A percentile compares a stretch with the other conserved stretches of the same genome.
These are phyloP conservation scores for Sonneratia caseolaris DNA, from an alignment of 345 rosid species.

Conservation along the genomic window DNA sequence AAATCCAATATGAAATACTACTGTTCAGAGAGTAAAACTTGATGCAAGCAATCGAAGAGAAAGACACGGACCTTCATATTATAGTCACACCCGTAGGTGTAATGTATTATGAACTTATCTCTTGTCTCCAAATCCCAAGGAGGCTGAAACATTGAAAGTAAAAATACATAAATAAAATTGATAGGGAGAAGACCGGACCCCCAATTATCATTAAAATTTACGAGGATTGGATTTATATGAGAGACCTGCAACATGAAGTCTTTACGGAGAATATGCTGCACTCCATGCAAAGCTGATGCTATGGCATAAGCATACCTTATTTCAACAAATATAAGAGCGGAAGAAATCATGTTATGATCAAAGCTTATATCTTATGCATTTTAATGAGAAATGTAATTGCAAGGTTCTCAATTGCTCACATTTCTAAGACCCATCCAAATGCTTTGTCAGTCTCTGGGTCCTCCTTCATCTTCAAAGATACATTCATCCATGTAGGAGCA, in stretches of 20 bases:
- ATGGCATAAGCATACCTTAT: conserved; percentile 95
- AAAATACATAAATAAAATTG: conserved; percentile 8
- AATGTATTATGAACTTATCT: conserved; percentile 79
- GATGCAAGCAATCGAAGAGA: background rate
- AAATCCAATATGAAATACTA: background rate
- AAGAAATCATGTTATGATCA: background rate
- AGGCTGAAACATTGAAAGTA: conserved; percentile 44
- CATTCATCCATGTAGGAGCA: conserved; percentile 98
- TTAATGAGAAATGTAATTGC: background rate
- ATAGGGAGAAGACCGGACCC: background rate
- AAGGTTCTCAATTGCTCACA: conserved; percentile 39
- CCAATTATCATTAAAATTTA: background rate
- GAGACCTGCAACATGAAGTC: conserved; percentile 97
- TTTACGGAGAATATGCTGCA: conserved; percentile 67
- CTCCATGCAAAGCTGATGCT: conserved; percentile 94
- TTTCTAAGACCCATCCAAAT: conserved; percentile 99
- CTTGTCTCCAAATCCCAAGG: conserved; percentile 76
- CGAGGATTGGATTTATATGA: background rate
- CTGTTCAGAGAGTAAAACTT: background rate
- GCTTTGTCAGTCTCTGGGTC: conserved; percentile 91
- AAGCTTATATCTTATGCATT: background rate
- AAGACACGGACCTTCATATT: conserved; percentile 53
- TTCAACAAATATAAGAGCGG: conserved; percentile 11
- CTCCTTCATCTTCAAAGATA: conserved; percentile 81
- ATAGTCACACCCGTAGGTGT: conserved; percentile 92